Base-by-base conservation (phyloP, 192 early-diverging fungal genomes). In the Dissophora ornata region DNA sequence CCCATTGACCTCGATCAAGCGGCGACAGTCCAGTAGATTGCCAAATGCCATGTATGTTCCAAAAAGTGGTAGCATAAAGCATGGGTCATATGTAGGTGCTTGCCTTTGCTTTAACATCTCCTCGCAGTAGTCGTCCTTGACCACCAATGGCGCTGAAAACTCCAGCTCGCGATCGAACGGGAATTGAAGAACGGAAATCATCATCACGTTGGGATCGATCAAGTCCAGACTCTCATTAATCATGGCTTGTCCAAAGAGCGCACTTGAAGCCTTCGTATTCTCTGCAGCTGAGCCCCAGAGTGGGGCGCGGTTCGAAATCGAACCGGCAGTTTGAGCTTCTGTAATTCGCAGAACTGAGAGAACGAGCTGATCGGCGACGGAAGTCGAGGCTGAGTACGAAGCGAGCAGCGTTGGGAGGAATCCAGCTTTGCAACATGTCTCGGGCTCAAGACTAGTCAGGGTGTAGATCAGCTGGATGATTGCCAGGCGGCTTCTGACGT, bases 51-150 rank as follows among this genome's bases (percentile, higher is more conserved):
- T 69, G 42, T 82, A 62, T 13, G 71, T 84, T 1, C 87, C 87
- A 67, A 92, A 84, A 13, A 93, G 79, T 21, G 93, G 91, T 25
- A 95, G 70, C 65, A 93, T 83, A 71, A 92, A 95, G 8, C 79
- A 65, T 24, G 86, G 83, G 69, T 93, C 91, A 58, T 93, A 95
- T 15, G 80, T 58, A 4, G 86, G 80, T 29, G 67, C 48, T 19
- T 60, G 44, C 15, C 50, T 30, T 5, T 60, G 57, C 38, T 66
- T 61, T 2, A 79, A 24, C 22, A 34, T n/a, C 4, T 75, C 60
- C 0, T 69, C 62, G 19, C 33, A 22, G 22, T 69, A 57, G 48
- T 69, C 63, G 21, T 42, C 28, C 21, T 50, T 40, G 9, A 57
- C 36, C 25, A 67, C 21, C 4, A 5, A 49, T 4, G 62, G 44